Evolutionary conservation across 225 moss, liverwort and hornwort genomes (phyloP).

Genomic region (Bryum argenteum): DNA sequence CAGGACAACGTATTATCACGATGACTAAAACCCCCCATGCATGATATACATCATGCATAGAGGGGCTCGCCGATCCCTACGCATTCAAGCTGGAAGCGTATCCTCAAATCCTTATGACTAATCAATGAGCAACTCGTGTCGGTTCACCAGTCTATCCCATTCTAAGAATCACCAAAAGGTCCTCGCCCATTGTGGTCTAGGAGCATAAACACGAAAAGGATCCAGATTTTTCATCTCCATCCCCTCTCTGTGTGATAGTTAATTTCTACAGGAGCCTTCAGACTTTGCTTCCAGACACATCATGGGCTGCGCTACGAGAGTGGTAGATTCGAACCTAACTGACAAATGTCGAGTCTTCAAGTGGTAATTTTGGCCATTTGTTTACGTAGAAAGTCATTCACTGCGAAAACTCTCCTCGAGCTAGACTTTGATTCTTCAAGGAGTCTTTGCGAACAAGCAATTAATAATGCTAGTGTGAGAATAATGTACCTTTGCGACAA

Average conservation of each 20-base stretch:
- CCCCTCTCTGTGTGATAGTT: neutral
- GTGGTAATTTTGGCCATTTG: neutral
- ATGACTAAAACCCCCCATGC: constrained; percentile 3
- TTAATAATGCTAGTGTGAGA: neutral
- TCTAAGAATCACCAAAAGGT: neutral
- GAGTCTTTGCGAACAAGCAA: too few species aligned
- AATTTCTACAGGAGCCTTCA: neutral
- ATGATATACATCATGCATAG: constrained; percentile 7
- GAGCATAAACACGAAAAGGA: neutral
- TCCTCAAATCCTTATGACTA: neutral
- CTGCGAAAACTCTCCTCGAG: neutral
- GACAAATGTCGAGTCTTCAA: neutral
- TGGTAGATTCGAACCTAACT: too few species aligned
- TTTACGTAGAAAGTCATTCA: neutral
- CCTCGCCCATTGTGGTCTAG: neutral
- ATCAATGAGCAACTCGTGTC: neutral
- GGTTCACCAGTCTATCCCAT: neutral
- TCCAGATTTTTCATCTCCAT: neutral
- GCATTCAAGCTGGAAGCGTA: neutral
- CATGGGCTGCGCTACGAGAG: neutral
- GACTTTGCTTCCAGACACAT: neutral
- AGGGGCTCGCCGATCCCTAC: neutral
- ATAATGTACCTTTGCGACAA: constrained; percentile 48
- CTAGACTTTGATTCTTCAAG: too few species aligned
- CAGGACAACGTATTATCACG: neutral